phyloP scores from a whole-genome alignment of 225 moss, liverwort and hornwort genomes.

The Ulota crispa region DNA sequence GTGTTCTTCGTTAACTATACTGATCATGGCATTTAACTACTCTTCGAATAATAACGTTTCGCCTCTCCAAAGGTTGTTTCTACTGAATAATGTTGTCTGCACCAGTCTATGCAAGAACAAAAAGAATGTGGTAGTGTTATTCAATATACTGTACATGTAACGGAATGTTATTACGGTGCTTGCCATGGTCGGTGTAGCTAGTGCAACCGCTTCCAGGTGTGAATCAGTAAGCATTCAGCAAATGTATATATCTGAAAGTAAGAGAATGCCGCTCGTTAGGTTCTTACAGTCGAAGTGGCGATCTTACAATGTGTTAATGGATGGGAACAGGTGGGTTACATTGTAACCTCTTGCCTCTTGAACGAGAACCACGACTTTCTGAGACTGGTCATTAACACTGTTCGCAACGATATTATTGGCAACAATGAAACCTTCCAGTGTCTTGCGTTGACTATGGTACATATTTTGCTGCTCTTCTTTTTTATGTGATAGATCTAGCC shows the following conservation, averaged over 20 bases:
- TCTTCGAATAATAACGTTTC: neutral
- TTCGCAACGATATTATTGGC: constrained; percentile 96
- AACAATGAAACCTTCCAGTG: constrained; percentile 98
- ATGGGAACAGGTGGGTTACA: constrained; percentile 83
- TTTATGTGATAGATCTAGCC: neutral
- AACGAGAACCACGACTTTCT: constrained; percentile 99
- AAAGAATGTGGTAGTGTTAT: neutral
- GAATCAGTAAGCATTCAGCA: neutral
- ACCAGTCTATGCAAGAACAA: neutral
- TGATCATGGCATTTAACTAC: neutral
- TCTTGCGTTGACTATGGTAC: constrained; percentile 98
- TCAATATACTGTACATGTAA: neutral
- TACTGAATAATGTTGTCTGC: neutral
- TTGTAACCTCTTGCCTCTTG: constrained; percentile 94
- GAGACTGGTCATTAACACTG: constrained; percentile 96
- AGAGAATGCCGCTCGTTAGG: neutral
- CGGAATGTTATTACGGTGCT: neutral
- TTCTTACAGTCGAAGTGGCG: constrained; percentile 15
- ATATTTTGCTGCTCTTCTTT: neutral
- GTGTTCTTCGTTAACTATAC: neutral
- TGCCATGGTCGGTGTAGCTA: neutral
- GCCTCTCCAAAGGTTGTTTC: neutral
- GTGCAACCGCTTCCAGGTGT: neutral
- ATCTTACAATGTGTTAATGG: constrained; percentile 13
- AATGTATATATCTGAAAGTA: neutral